phyloP scores from a whole-genome alignment of 1,139 yeast genomes.

The Candida albicans region DNA sequence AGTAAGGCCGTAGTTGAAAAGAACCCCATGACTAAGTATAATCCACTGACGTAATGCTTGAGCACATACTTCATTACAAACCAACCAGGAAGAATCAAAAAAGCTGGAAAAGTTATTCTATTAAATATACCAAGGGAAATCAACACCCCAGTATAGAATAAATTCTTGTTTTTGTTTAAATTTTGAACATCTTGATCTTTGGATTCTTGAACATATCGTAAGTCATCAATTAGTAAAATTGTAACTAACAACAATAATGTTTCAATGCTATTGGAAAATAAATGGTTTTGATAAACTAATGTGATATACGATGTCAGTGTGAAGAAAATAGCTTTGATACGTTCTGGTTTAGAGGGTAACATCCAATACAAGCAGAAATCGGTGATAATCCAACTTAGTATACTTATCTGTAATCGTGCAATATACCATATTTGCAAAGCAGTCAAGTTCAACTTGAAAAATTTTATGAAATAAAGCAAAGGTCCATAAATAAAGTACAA shows the following conservation, averaged over 20 bases:
- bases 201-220: constrained; percentile 32
- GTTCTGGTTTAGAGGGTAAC: constrained; percentile 59
- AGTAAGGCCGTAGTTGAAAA: constrained; percentile 34
- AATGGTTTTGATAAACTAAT: constrained; percentile 78
- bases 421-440: constrained; percentile 57
- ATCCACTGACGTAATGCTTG: constrained; percentile 24
- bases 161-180: constrained; percentile 12
- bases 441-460: constrained; percentile 22
- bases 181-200: constrained; percentile 11
- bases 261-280: constrained; percentile 86
- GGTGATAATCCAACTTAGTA: constrained; percentile 57
- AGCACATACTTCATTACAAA: constrained; percentile 38
- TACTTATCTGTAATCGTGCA: constrained; percentile 56
- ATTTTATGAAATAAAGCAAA: constrained; percentile 36
- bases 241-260: constrained; percentile 63
- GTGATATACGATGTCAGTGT: constrained; percentile 78
- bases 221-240: constrained; percentile 50
- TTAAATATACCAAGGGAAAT: constrained; percentile 75
- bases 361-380: constrained; percentile 53
- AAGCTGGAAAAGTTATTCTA: constrained; percentile 79
- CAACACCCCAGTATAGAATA: constrained; percentile 21
- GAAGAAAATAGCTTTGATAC: constrained; percentile 63
- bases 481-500: constrained; percentile 73
- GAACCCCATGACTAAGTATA: constrained; percentile 31
- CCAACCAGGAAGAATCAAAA: constrained; percentile 60